Base-by-base conservation (phyloP, 2,329 filamentous ascomycete genomes). In the Byssothecium circinans region DNA sequence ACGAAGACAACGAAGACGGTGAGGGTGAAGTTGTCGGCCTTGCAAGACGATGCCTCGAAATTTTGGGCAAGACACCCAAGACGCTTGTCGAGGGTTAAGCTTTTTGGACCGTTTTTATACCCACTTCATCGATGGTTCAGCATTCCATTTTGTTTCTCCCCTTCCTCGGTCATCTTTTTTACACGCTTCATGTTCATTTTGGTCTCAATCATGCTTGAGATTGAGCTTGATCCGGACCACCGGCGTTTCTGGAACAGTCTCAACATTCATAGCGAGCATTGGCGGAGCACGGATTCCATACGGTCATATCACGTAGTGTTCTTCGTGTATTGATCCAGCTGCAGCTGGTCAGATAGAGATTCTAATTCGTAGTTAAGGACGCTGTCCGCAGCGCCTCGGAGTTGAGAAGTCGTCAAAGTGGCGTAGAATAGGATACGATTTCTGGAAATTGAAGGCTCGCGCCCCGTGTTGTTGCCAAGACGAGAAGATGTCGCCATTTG, bases 21-120 rank as follows among this genome's bases (percentile, higher is more conserved):
- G 91, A 96, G 70, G 89, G 87, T 47, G 92, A 97, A 70, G 91
- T 96, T 36, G 89, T 96, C 55, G 91, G 86, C 58, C 82, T 99
- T 59, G 92, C 94, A 19, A 88, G 92, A 64, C 83, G 91, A 60
- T 97, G 91, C 69, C 79, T 96, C 33, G 92, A 96, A 72, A 80
- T 96, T 3, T 76, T 96, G 27, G 89, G 88, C 41, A 87, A 89
- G 69, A 84, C 80, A 62, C 84, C 87, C 25, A 92, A 92, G 73
- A 79, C 86, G 39, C 85, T 95, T 57, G 89, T 94, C 55, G 90
- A 95, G 71, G 88, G 88, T 33, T 94, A 57, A 71, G 52, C 14
- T 41, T 47, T 44, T 47, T 52, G 43, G 23, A 30, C 39, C 51
- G 60, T n/a, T 20, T 35, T 52, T 47, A 62, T 58, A 63, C 57